phyloP scores from a whole-genome alignment of 2,329 filamentous ascomycete genomes.

The Zalaria sp. region DNA sequence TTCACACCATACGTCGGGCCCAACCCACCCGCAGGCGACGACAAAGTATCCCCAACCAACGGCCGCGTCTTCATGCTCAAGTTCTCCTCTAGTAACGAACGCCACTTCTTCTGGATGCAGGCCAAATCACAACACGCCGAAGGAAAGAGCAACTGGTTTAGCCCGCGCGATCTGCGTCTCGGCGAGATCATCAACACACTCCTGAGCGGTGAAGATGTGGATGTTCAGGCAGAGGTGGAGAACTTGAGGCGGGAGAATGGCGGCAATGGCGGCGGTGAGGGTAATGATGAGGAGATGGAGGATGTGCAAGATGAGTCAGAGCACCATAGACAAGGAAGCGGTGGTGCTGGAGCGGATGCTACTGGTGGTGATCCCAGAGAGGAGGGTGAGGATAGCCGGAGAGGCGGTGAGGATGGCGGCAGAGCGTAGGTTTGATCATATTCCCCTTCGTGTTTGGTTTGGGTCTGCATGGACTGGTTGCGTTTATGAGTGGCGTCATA shows the following conservation, averaged over 20 bases:
- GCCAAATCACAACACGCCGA: conserved; percentile 65
- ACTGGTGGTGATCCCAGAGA: conserved; percentile 85
- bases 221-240: conserved; percentile 57
- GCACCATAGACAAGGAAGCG: conserved; percentile 47
- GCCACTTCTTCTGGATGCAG: conserved; percentile 93
- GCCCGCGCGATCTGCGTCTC: conserved; percentile 71
- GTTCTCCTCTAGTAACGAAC: conserved; percentile 81
- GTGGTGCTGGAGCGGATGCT: conserved; percentile 72
- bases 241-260: conserved; percentile 38
- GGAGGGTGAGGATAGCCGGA: conserved; percentile 75
- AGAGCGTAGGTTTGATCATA: conserved; percentile 85
- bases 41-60: conserved; percentile 51
- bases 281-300: conserved; percentile 57
- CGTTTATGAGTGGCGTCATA: background rate
- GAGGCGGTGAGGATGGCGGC: conserved; percentile 90
- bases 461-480: background rate
- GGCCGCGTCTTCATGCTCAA: conserved; percentile 89
- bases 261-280: conserved; percentile 46
- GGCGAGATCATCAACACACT: conserved; percentile 75
- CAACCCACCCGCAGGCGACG: conserved; percentile 31
- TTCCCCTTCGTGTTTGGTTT: conserved; percentile 8
- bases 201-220: conserved; percentile 77
- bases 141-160: conserved; percentile 64
- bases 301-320: conserved; percentile 55
- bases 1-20: conserved; percentile 59